These are phyloP conservation scores for Marchantia paleacea DNA, from an alignment of 225 moss, liverwort and hornwort genomes.

Conservation along the genomic window DNA sequence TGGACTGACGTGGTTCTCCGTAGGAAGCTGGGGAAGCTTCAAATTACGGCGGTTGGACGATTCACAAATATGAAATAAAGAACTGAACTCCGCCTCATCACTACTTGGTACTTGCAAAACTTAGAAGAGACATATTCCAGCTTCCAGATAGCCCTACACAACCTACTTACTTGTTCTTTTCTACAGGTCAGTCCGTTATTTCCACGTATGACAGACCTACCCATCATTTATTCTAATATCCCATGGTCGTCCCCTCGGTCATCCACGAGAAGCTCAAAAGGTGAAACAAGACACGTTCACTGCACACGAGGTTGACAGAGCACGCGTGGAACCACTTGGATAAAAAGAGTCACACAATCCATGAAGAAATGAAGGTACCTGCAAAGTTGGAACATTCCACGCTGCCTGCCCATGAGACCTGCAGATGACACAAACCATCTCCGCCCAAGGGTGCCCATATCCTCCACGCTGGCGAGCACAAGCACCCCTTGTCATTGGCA, in stretches of 20 bases:
- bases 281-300: no score
- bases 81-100: no score
- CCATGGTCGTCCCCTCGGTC: background rate
- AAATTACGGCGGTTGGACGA: no score
- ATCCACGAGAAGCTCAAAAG: background rate
- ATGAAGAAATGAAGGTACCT: slow-evolving; percentile 10
- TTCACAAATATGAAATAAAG: no score
- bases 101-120: no score
- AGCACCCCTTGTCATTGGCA: slow-evolving; percentile 25
- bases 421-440: slow-evolving; percentile 30
- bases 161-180: no score
- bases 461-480: slow-evolving; percentile 17
- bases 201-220: no score
- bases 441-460: slow-evolving; percentile 20
- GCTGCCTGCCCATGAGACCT: slow-evolving; percentile 10
- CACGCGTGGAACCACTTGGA: background rate
- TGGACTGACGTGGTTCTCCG: no score
- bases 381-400: slow-evolving; percentile 14
- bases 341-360: background rate
- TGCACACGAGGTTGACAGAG: background rate
- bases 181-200: no score
- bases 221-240: background rate
- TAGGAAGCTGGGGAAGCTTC: no score
- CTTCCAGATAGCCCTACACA: no score
- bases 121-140: no score